Evolutionary conservation across 2,329 filamentous ascomycete species (phyloP).

Genomic region (Cytospora piceicola): DNA sequence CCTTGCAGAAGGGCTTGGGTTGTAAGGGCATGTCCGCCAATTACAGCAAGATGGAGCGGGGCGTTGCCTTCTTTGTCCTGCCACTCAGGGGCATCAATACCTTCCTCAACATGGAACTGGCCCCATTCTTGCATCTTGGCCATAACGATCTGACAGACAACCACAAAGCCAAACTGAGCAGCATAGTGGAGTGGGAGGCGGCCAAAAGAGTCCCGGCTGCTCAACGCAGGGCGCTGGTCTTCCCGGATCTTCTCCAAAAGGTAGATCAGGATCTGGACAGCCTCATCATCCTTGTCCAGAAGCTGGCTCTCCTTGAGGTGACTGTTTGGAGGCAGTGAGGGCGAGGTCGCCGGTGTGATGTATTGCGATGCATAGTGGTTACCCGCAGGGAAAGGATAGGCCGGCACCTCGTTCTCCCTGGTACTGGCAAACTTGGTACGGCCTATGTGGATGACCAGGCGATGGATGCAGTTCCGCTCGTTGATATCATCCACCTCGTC

Average conservation of each 20-base stretch:
- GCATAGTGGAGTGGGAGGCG: slow-evolving; percentile 90
- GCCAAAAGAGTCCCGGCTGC: slow-evolving; percentile 75
- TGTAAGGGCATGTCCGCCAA: slow-evolving; percentile 86
- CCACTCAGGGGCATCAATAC: slow-evolving; percentile 87
- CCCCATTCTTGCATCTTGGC: slow-evolving; percentile 87
- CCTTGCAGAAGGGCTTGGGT: slow-evolving; percentile 80
- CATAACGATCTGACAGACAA: slow-evolving; percentile 87
- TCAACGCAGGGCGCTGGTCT: slow-evolving; percentile 69
- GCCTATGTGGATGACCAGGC: slow-evolving; percentile 89
- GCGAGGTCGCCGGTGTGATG: slow-evolving; percentile 76
- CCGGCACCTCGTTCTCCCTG: slow-evolving; percentile 54
- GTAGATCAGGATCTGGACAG: slow-evolving; percentile 67
- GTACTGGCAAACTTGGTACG: slow-evolving; percentile 62
- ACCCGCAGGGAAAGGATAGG: slow-evolving; percentile 53
- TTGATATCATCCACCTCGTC: slow-evolving; percentile 93
- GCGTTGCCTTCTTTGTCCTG: slow-evolving; percentile 92
- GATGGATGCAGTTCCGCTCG: slow-evolving; percentile 88
- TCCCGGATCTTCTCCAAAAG: slow-evolving; percentile 70
- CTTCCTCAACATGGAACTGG: slow-evolving; percentile 80
- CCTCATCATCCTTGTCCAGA: slow-evolving; percentile 71
- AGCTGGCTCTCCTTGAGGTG: slow-evolving; percentile 65
- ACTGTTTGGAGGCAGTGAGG: slow-evolving; percentile 63
- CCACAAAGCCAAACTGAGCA: slow-evolving; percentile 90
- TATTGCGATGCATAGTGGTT: slow-evolving; percentile 69
- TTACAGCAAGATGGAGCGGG: slow-evolving; percentile 88